Evolutionary conservation across 768 basidiomycete genomes (phyloP), one percentile per base, ranked within the genome.

Genomic region (Lentinula boryana): DNA sequence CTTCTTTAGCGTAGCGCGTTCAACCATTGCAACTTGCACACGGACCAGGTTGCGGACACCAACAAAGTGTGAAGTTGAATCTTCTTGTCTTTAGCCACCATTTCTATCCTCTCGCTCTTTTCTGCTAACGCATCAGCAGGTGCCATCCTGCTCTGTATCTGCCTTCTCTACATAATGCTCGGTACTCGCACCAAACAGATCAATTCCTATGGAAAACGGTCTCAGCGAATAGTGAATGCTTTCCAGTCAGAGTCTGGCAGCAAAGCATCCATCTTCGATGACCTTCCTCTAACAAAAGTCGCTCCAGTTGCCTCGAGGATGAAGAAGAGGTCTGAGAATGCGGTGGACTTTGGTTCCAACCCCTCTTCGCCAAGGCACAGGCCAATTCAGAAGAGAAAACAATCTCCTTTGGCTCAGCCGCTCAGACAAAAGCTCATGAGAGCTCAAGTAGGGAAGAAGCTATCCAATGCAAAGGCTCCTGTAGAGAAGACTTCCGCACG

Each of bases 101-200:
- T 63, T 61, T 56, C 63, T 63, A 63, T 48, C 44, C 60, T 54
- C 41, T 61, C 63, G 56, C 60, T 63, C 63, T 41, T 63, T 63
- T 56, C 54, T 33, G 43, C 53, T 33, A 15, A 18, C 48, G 13
- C 49, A 2, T 36, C 16, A 32, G 60, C 60, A 46, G 53, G 43
- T 21, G 53, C 33, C 1, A 15, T 56, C 21, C 8, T 61, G 55
- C 52, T 61, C 60, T 61, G 53, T 15, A 40, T 31, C 23, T 32
- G 6, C 16, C 46, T 18, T 21, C 6, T 56, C 18, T 46, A 36
- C 21, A 44, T 32, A 52, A 87, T 88, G 87, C 76, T 86, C 16
- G 78, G 84, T 27, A 66, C 81, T 61, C 81, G 77, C 64, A 89
- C 87, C 5, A 87, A 86, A 68, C 84, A 86, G 66, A 80, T 89